phyloP scores from a whole-genome alignment of 257 asterid species.

The Nicotiana otophora region DNA sequence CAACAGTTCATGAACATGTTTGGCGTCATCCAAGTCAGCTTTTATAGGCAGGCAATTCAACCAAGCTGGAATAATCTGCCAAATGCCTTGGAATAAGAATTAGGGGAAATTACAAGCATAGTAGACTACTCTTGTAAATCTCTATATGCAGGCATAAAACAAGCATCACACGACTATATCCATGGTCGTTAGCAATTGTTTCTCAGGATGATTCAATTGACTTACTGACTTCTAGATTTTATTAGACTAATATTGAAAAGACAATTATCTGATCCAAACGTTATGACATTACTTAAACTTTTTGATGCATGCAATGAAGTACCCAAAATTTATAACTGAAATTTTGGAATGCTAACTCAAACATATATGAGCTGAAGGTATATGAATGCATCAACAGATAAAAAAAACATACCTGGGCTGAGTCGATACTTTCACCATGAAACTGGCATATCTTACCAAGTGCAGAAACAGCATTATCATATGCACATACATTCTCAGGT shows the following conservation, averaged over 20 bases:
- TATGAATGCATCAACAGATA: neutral
- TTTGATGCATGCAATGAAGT: neutral
- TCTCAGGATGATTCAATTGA: neutral
- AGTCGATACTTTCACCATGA: conserved; percentile 83
- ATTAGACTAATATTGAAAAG: neutral
- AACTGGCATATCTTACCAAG: conserved; percentile 88
- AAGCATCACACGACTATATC: neutral
- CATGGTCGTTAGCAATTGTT: neutral
- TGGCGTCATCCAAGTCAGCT: conserved; percentile 80
- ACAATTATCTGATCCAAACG: neutral
- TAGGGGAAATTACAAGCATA: neutral
- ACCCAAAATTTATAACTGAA: neutral
- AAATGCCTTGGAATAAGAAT: neutral
- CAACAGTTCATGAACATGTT: conserved; percentile 85
- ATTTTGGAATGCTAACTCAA: neutral
- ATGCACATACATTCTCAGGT: conserved; percentile 75
- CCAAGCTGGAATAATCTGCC: conserved; percentile 79
- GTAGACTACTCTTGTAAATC: neutral
- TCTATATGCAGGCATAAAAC: neutral
- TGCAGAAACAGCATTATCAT: conserved; percentile 93
- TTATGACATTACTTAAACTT: neutral
- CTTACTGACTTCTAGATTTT: neutral
- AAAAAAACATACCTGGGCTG: conserved; percentile 55
- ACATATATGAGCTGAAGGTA: neutral
- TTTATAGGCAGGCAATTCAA: conserved; percentile 83